Percentiles rank a stretch among this genome's conserved stretches.
phyloP scores from a whole-genome alignment of 2,329 filamentous ascomycete species.

The Scytalidium lignicola region DNA sequence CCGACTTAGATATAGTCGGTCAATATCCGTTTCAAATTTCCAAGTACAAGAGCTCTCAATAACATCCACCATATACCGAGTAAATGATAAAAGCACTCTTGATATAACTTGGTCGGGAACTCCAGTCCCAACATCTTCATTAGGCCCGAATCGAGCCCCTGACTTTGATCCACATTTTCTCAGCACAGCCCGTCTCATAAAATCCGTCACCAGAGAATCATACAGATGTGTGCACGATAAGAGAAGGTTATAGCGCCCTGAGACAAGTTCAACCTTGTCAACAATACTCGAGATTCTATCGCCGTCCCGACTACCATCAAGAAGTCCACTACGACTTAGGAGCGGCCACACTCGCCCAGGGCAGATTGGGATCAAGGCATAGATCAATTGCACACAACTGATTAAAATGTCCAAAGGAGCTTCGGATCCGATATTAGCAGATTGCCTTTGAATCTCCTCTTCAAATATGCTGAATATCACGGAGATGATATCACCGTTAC shows the following conservation, averaged over 20 bases:
- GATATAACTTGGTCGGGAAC: conserved; percentile 74
- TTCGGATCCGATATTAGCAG: conserved; percentile 34
- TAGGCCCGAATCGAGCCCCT: conserved; percentile 38
- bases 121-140: conserved; percentile 57
- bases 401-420: conserved; percentile 54
- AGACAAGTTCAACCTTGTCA: conserved; percentile 74
- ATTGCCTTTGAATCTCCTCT: conserved; percentile 46
- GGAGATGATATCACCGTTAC: conserved; percentile 68
- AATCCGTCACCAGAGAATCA: conserved; percentile 68
- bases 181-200: conserved; percentile 63
- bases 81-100: conserved; percentile 66
- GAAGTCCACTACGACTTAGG: conserved; percentile 72
- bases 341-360: conserved; percentile 89
- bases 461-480: conserved; percentile 86
- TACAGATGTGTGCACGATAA: conserved; percentile 70
- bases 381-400: conserved; percentile 75
- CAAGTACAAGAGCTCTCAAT: conserved; percentile 83
- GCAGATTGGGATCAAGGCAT: conserved; percentile 63
- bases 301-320: conserved; percentile 70
- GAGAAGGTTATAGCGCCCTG: conserved; percentile 73
- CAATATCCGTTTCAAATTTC: conserved; percentile 67
- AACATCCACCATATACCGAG: conserved; percentile 72
- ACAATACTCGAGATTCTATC: conserved; percentile 75
- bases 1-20: conserved; percentile 64
- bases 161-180: conserved; percentile 54